These are phyloP conservation scores for Kazachstania psychrophila DNA, from an alignment of 805 yeast genomes.

Conservation along the genomic window DNA sequence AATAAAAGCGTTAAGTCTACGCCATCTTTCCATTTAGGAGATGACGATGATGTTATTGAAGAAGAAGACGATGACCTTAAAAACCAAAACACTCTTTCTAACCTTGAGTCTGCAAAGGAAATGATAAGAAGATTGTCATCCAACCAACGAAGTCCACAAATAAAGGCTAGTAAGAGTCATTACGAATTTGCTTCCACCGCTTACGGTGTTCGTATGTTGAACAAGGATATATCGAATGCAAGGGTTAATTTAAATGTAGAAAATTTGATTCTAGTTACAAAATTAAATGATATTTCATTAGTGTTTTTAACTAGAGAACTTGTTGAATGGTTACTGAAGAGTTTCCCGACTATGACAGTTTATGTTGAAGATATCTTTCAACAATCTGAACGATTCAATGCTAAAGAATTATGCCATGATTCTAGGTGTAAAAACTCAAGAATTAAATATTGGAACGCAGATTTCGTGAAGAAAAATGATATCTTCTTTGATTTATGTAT, in stretches of 20 bases:
- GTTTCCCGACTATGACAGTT: conserved; percentile 35
- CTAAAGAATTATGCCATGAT: conserved; percentile 39
- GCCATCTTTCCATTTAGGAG: conserved; percentile 4
- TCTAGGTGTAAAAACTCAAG: conserved; percentile 35
- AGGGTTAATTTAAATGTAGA: conserved; percentile 58
- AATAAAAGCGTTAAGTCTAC: conserved; percentile 4
- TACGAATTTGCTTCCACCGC: conserved; percentile 75
- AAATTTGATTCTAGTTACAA: conserved; percentile 71
- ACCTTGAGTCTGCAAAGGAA: conserved; percentile 15
- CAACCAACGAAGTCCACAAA: background rate
- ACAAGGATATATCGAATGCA: conserved; percentile 59
- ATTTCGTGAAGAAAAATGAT: conserved; percentile 34
- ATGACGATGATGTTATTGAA: conserved; percentile 4
- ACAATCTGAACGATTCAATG: conserved; percentile 52
- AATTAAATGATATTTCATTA: conserved; percentile 66
- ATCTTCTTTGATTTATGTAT: conserved; percentile 61
- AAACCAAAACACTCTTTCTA: conserved; percentile 3
- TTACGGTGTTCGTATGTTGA: conserved; percentile 66
- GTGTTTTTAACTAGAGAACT: conserved; percentile 64
- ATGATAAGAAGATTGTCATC: conserved; percentile 16
- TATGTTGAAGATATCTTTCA: conserved; percentile 67
- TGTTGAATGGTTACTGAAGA: conserved; percentile 57
- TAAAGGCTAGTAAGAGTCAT: conserved; percentile 32
- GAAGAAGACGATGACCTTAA: conserved; percentile 5
- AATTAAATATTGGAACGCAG: conserved; percentile 58